These are phyloP conservation scores for Calvatia gigantea DNA, from an alignment of 768 basidiomycete genomes.

Conservation along the genomic window DNA sequence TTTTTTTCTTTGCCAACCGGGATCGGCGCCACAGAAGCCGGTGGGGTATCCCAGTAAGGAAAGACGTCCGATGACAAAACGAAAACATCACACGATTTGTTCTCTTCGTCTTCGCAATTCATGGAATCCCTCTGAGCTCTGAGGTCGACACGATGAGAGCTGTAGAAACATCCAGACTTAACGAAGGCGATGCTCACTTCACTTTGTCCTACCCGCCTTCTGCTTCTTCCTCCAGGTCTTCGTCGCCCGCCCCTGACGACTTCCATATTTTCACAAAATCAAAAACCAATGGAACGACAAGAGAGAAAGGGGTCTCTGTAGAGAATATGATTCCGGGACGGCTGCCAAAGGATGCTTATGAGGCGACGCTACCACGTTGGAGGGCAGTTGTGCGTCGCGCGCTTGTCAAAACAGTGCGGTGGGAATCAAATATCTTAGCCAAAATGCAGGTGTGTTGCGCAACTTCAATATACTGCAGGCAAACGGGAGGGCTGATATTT, in stretches of 20 bases:
- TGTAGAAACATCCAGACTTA: neutral
- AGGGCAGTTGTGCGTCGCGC: constrained; percentile 52
- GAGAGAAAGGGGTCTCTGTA: constrained; percentile 13
- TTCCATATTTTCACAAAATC: constrained; percentile 13
- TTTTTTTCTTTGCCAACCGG: too few relatives aligned
- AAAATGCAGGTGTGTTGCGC: constrained; percentile 55
- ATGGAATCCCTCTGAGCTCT: neutral
- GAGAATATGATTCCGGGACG: constrained; percentile 24
- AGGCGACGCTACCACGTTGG: constrained; percentile 62
- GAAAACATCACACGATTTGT: neutral
- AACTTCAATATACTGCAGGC: neutral
- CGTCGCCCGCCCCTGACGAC: constrained; percentile 27
- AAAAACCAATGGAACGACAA: constrained; percentile 5
- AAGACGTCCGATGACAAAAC: neutral
- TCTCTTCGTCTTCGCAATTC: neutral
- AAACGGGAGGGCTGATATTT: neutral
- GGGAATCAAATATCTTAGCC: constrained; percentile 61
- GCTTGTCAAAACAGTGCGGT: constrained; percentile 49
- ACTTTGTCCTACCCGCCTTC: constrained; percentile 28
- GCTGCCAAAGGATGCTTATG: constrained; percentile 55
- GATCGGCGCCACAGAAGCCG: neutral
- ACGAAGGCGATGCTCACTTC: constrained; percentile 17
- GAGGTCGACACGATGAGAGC: neutral
- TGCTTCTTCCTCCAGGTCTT: constrained; percentile 28
- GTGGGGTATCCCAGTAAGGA: neutral